phyloP scores from a whole-genome alignment of 2,329 filamentous ascomycete genomes.

The Pyrenophora seminiperda region DNA sequence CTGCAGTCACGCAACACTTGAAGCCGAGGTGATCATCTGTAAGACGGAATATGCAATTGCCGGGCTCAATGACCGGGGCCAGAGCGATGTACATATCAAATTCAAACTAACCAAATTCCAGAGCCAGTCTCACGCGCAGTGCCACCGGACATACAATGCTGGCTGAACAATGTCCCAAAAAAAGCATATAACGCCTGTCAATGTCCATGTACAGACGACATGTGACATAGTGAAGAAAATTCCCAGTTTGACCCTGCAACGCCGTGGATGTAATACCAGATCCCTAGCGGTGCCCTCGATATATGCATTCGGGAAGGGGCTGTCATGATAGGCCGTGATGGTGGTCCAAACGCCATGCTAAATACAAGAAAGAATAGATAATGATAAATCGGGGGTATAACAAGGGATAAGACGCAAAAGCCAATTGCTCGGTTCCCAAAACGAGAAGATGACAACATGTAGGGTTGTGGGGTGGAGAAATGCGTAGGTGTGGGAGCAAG shows the following conservation, averaged over 20 bases:
- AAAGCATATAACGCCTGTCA: slow-evolving; percentile 17
- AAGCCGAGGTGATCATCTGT: background rate
- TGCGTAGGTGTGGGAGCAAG: background rate
- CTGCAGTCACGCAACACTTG: background rate
- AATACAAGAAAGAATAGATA: slow-evolving; percentile 13
- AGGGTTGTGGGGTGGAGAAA: background rate
- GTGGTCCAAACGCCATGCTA: slow-evolving; percentile 32
- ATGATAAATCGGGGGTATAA: slow-evolving; percentile 12
- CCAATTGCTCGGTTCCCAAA: background rate
- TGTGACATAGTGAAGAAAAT: slow-evolving; percentile 3
- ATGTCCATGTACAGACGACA: slow-evolving; percentile 11
- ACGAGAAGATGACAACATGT: background rate
- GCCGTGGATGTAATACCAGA: slow-evolving; percentile 21
- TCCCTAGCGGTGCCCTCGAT: slow-evolving; percentile 24
- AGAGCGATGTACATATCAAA: slow-evolving; percentile 18
- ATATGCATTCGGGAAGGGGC: slow-evolving; percentile 26
- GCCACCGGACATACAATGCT: slow-evolving; percentile 8
- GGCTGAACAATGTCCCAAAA: background rate
- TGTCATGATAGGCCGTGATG: slow-evolving; percentile 26
- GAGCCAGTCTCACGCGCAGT: slow-evolving; percentile 4
- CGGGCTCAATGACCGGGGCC: slow-evolving; percentile 19
- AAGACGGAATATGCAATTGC: slow-evolving; percentile 19
- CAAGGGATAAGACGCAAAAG: slow-evolving; percentile 1
- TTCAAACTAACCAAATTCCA: slow-evolving; percentile 5
- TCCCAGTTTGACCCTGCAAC: slow-evolving; percentile 12